Evolutionary conservation across 345 rosid species (phyloP).

Genomic region (Bruguiera sexangula): DNA sequence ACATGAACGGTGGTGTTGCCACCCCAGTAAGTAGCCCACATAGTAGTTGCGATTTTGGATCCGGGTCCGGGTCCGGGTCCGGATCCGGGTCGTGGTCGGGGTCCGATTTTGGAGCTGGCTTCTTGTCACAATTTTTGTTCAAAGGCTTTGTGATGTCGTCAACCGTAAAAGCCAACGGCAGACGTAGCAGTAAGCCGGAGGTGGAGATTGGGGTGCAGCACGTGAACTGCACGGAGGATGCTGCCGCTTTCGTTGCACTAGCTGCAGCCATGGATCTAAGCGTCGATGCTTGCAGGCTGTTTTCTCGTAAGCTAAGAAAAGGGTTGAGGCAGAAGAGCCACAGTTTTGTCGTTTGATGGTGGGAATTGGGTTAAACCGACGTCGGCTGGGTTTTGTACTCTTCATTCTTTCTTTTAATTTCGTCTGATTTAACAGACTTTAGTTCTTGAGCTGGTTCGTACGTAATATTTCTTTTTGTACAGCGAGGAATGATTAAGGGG

Average conservation of each 20-base stretch:
- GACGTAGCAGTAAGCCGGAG: conserved; percentile 47
- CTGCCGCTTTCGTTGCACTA: conserved; percentile 80
- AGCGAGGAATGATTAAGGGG: conserved; percentile 22
- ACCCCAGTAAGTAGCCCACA: conserved; percentile 73
- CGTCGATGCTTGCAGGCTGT: conserved; percentile 75
- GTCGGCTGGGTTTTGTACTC: conserved; percentile 22
- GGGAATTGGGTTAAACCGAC: neutral
- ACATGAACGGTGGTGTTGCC: conserved; percentile 44
- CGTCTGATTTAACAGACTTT: conserved; percentile 4
- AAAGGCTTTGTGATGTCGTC: conserved; percentile 89
- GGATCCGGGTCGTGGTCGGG: conserved; percentile 63
- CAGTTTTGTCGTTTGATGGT: conserved; percentile 50
- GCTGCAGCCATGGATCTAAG: conserved; percentile 91
- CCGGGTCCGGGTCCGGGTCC: conserved; percentile 16
- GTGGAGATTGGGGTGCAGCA: conserved; percentile 82
- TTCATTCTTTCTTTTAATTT: conserved; percentile 1
- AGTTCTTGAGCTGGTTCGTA: conserved; percentile 41
- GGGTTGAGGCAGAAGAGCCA: conserved; percentile 65
- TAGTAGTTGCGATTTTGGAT: conserved; percentile 77
- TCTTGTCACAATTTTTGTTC: conserved; percentile 21
- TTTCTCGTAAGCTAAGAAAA: conserved; percentile 75
- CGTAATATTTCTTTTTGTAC: conserved; percentile 13
- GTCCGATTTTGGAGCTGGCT: conserved; percentile 46
- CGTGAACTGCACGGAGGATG: conserved; percentile 96
- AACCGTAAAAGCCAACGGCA: conserved; percentile 55